Evolutionary conservation across 2,329 filamentous ascomycete species (phyloP), one percentile per base, ranked within the genome.

Genomic region (Metarhizium rileyi): DNA sequence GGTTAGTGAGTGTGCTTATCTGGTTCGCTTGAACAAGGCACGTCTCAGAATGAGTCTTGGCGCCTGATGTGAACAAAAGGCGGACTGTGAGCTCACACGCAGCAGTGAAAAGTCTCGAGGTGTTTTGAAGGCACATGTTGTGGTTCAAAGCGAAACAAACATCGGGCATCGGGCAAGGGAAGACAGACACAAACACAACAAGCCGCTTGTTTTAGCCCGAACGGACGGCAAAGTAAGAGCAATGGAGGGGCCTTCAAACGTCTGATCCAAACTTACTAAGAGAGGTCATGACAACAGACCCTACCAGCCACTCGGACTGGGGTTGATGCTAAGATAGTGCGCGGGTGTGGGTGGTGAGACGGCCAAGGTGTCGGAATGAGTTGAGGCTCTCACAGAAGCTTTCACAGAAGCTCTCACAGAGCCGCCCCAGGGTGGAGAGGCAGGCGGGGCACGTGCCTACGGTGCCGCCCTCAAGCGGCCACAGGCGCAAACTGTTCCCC

Each of bases 211-310:
- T 20, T 23, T 23, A 20, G 22, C 38, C 20, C 9, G 16, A n/a
- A 10, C 5, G n/a, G n/a, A 16, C 9, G 38, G 20, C 38, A 18
- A 42, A n/a, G 8, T 3, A 42, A 20, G 20, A 42, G 38, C 4
- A 10, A 25, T n/a, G n/a, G 25, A 20, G 38, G 22, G 38, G 38
- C 7, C 5, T 23, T 42, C 12, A 22, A 22, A 42, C n/a, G n/a
- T n/a, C n/a, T n/a, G n/a, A 42, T 23, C 20, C 4, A 6, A 22
- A 43, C 50, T 49, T 52, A 52, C 50, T 52, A 28, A 52, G 44
- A 49, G 50, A 52, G n/a, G 47, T 22, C 50, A 52, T 52, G 23
- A 27, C 27, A 14, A 38, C 44, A 30, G 28, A 4, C 25, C 42
- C 33, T 16, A 12, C 20, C n/a, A 44, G 47, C 22, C 47, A 23